A percentile compares a stretch with the other conserved stretches of the same genome.
Conservation (phyloP, 2,329 filamentous ascomycete genomes). For the Arachnomyces sp. region DNA sequence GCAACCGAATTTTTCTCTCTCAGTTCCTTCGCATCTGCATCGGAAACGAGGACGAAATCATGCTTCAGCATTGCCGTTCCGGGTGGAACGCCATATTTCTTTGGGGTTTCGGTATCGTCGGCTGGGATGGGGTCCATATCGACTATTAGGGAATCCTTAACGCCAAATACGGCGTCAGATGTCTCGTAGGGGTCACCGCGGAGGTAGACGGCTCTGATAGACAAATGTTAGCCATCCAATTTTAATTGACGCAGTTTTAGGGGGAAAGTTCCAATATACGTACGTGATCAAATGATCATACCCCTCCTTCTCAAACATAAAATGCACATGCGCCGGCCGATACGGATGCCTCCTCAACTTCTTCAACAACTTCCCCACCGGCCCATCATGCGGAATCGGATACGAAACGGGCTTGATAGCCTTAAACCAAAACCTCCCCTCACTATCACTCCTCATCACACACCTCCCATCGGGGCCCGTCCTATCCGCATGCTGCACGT, state of each 20-base stretch:
- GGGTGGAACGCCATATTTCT: slow-evolving; percentile 55
- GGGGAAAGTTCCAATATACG: slow-evolving; percentile 31
- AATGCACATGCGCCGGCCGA: slow-evolving; percentile 72
- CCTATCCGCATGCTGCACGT: slow-evolving; percentile 64
- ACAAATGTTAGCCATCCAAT: too few relatives aligned
- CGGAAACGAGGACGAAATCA: slow-evolving; percentile 68
- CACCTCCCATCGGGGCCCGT: slow-evolving; percentile 62
- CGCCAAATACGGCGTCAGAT: slow-evolving; percentile 77
- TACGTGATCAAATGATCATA: slow-evolving; percentile 79
- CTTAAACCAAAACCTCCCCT: slow-evolving; percentile 76
- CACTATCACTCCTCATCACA: slow-evolving; percentile 58
- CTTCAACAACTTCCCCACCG: slow-evolving; percentile 64
- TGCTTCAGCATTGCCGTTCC: slow-evolving; percentile 58
- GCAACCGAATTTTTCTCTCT: slow-evolving; percentile 58
- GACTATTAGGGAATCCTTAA: slow-evolving; percentile 71
- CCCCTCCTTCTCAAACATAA: slow-evolving; percentile 75
- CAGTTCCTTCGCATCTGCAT: slow-evolving; percentile 59
- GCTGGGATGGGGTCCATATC: slow-evolving; percentile 48
- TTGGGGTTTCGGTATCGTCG: slow-evolving; percentile 42
- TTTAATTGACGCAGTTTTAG: too few relatives aligned
- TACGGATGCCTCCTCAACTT: slow-evolving; percentile 65
- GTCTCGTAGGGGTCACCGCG: slow-evolving; percentile 73
- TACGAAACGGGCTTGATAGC: slow-evolving; percentile 79
- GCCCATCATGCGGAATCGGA: slow-evolving; percentile 75
- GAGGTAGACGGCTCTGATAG: slow-evolving; percentile 61